phyloP scores from a whole-genome alignment of 768 basidiomycete genomes.

The Hygrophoropsis aurantiaca region DNA sequence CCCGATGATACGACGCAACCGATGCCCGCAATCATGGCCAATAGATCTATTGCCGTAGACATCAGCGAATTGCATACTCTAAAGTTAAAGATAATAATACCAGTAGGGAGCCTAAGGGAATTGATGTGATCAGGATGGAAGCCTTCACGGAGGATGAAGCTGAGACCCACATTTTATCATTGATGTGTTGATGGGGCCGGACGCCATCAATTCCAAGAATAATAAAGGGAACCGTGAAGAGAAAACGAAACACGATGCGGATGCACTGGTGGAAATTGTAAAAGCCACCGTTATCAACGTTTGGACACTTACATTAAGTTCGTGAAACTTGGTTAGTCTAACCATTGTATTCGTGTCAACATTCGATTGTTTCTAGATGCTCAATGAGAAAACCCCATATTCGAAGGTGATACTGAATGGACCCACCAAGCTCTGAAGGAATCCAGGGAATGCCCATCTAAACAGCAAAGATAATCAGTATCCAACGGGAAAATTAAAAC shows the following conservation, averaged over 20 bases:
- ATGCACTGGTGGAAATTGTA: constrained; percentile 45
- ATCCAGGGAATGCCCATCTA: constrained; percentile 67
- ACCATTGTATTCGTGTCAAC: constrained; percentile 67
- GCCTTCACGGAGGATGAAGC: neutral
- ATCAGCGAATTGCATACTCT: neutral
- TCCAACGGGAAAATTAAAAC: constrained; percentile 28
- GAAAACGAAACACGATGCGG: constrained; percentile 70
- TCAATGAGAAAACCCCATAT: neutral
- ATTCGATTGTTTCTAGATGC: constrained; percentile 51
- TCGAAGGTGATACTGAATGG: neutral
- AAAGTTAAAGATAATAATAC: constrained; percentile 5
- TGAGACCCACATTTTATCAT: constrained; percentile 52
- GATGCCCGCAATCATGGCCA: constrained; percentile 56
- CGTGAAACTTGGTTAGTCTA: constrained; percentile 77
- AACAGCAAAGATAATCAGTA: neutral
- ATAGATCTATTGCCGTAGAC: constrained; percentile 47
- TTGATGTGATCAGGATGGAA: neutral
- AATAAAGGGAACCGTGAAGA: constrained; percentile 65
- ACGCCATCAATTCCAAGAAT: constrained; percentile 72
- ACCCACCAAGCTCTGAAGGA: constrained; percentile 60
- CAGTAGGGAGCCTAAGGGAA: constrained; percentile 23
- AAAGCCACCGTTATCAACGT: neutral
- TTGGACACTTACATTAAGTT: constrained; percentile 71
- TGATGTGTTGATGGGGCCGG: constrained; percentile 59
- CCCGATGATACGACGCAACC: constrained; percentile 69